These are phyloP conservation scores for Baorangia bicolor DNA, from an alignment of 768 basidiomycete species.

Conservation along the genomic window DNA sequence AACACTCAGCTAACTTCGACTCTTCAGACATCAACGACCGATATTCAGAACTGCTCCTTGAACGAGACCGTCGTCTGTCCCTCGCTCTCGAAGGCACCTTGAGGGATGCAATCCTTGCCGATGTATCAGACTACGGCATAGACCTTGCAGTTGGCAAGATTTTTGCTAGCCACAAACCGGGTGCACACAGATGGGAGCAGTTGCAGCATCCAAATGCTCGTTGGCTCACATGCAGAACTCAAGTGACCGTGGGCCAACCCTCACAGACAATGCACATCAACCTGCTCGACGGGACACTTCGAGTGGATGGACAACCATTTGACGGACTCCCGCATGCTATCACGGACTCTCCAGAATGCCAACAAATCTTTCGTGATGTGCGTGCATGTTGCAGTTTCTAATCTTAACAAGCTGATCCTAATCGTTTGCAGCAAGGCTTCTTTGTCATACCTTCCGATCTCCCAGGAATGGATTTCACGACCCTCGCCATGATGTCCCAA, in stretches of 20 bases:
- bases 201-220: background rate
- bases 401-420: background rate
- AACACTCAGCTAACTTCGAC: background rate
- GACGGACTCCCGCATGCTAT: slow-evolving; percentile 6
- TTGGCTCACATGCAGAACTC: slow-evolving; percentile 16
- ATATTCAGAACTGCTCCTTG: slow-evolving; percentile 3
- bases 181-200: slow-evolving; percentile 8
- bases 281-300: slow-evolving; percentile 16
- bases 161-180: slow-evolving; percentile 5
- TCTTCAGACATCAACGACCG: background rate
- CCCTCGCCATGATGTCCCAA: background rate
- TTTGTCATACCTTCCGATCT: background rate
- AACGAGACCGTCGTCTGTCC: slow-evolving; percentile 26
- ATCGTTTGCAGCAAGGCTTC: too few species aligned
- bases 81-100: slow-evolving; percentile 14
- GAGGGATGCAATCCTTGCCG: background rate
- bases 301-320: slow-evolving; percentile 17
- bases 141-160: slow-evolving; percentile 13
- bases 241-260: background rate
- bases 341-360: background rate
- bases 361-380: slow-evolving; percentile 1
- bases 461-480: background rate
- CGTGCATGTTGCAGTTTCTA: background rate
- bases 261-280: slow-evolving; percentile 1
- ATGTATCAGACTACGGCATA: slow-evolving; percentile 2